Evolutionary conservation across 768 basidiomycete genomes (phyloP).

Genomic region (Tylopilus cervinicoccineus): DNA sequence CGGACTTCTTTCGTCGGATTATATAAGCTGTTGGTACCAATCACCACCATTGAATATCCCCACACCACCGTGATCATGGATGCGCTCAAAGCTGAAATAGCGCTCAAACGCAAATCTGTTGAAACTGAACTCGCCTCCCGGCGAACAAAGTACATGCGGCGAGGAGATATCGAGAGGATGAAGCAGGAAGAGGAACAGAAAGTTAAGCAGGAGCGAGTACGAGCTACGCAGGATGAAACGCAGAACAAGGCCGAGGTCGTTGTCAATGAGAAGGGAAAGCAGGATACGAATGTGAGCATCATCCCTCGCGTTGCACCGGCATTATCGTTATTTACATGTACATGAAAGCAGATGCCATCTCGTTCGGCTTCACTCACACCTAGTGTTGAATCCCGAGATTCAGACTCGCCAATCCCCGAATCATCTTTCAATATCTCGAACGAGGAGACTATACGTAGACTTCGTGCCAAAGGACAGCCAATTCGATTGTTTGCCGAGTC

Average conservation of each 20-base stretch:
- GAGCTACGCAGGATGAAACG: slow-evolving; percentile 29
- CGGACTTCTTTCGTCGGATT: slow-evolving; percentile 36
- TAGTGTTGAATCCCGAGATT: slow-evolving; percentile 29
- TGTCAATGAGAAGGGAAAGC: slow-evolving; percentile 23
- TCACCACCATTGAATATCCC: background rate
- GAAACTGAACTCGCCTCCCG: slow-evolving; percentile 43
- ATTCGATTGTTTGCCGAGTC: slow-evolving; percentile 93
- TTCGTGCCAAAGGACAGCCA: slow-evolving; percentile 90
- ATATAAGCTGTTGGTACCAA: slow-evolving; percentile 13
- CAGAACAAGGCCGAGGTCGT: slow-evolving; percentile 11
- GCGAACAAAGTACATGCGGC: slow-evolving; percentile 83
- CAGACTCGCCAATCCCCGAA: slow-evolving; percentile 37
- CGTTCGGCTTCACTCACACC: slow-evolving; percentile 41
- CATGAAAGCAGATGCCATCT: slow-evolving; percentile 46
- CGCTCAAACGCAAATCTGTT: slow-evolving; percentile 77
- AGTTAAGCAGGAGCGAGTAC: slow-evolving; percentile 28
- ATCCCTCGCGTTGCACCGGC: slow-evolving; percentile 1
- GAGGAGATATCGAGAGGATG: slow-evolving; percentile 82
- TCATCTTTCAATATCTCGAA: slow-evolving; percentile 84
- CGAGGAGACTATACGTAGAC: slow-evolving; percentile 84
- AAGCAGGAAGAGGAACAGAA: slow-evolving; percentile 44
- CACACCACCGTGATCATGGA: slow-evolving; percentile 55
- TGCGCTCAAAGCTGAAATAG: slow-evolving; percentile 85
- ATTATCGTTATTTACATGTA: slow-evolving; percentile 34
- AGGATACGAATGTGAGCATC: slow-evolving; percentile 42